Percentiles rank a stretch among this genome's conserved stretches.
Evolutionary conservation across 345 rosid species (phyloP).

Genomic region (Zanthoxylum bungeanum): DNA sequence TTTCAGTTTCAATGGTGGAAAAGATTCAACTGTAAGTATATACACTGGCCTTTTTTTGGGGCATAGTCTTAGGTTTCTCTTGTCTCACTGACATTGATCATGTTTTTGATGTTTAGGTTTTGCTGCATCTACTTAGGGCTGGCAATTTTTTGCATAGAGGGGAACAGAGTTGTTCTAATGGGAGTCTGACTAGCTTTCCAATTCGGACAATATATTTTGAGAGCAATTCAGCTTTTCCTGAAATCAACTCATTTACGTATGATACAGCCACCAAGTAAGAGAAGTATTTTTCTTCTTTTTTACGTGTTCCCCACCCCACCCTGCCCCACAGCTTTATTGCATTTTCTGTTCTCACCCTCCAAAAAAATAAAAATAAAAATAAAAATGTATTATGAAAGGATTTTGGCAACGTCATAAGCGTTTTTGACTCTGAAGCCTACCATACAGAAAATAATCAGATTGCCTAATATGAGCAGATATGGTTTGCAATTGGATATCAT

Average conservation of each 20-base stretch:
- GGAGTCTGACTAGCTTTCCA: slow-evolving; percentile 59
- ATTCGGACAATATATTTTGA: slow-evolving; percentile 91
- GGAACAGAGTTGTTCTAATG: slow-evolving; percentile 57
- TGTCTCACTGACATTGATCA: slow-evolving; percentile 16
- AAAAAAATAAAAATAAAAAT: background rate
- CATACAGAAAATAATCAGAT: slow-evolving; percentile 6
- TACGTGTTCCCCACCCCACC: too few relatives aligned
- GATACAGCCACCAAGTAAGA: slow-evolving; percentile 73
- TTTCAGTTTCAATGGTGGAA: slow-evolving; percentile 98
- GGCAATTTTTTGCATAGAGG: slow-evolving; percentile 73
- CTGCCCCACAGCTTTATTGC: background rate
- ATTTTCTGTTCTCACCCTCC: background rate
- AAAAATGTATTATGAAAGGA: background rate
- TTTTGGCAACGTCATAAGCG: background rate
- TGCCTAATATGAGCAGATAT: slow-evolving; percentile 51
- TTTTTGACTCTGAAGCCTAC: background rate
- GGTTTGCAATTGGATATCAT: slow-evolving; percentile 77
- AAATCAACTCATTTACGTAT: slow-evolving; percentile 87
- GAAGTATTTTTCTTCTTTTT: background rate
- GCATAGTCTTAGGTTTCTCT: slow-evolving; percentile 12
- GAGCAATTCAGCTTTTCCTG: slow-evolving; percentile 78
- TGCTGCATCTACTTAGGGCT: slow-evolving; percentile 91
- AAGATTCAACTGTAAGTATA: slow-evolving; percentile 91
- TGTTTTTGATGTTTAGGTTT: slow-evolving; percentile 55
- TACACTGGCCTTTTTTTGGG: background rate